Base-by-base conservation (phyloP, 306 rosid species). In the Medicago ruthenica region DNA sequence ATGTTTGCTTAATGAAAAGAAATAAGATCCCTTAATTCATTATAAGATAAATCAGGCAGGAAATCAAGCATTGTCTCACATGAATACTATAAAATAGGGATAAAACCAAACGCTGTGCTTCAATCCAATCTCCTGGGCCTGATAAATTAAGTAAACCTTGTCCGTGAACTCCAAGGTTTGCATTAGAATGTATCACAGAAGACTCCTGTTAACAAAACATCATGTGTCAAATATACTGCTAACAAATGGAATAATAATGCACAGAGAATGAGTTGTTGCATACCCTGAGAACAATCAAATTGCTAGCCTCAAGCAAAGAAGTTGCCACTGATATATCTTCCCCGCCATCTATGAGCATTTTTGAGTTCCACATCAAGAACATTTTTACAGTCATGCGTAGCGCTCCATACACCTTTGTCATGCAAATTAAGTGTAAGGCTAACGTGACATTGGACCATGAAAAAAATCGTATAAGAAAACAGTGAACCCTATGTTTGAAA, bases 311-410 rank as follows among this genome's bases (percentile, higher is more conserved):
- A 60, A 96, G 99, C 81, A 83, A 68, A 71, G 99, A 96, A 71
- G 99, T 92, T 63, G 90, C 93, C 74, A 96, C 92, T 7, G 89
- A 69, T 77, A 83, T 76, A 76, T 92, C 99, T 63, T 90, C 96
- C 62, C 98, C 98, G 0, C 93, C 97, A 82, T 96, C 97, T 74
- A 96, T 92, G 73, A 92, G 91, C 97, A 96, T 75, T 81, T 86
- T 84, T 64, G 98, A 96, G 87, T 96, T 92, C 98, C 99, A 96
- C 99, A 96, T 96, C 92, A 96, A 88, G 86, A 96, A 96, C 92
- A 96, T 92, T 83, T 96, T 96, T 75, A 96, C 97, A 64, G 99
- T 83, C 99, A 96, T 96, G 72, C 99, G 99, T 51, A 96, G 81
- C 53, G 99, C 98, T 59, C 99, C 99, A 79, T 90, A 96, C 45